Base-by-base conservation (phyloP, 805 yeast genomes). In the Monosporozyma unispora region DNA sequence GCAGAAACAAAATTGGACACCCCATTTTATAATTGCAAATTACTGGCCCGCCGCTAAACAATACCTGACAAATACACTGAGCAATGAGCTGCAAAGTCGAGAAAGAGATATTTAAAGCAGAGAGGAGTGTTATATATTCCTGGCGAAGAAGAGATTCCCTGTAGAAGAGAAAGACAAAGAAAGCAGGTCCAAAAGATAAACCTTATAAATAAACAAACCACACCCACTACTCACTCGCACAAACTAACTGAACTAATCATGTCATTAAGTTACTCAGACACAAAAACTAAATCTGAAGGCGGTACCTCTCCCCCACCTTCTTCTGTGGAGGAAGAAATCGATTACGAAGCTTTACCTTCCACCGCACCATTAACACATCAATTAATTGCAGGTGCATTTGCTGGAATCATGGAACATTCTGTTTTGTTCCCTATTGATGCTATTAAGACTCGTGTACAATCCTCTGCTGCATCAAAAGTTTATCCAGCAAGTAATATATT, bases 391-490 rank as follows among this genome's bases (percentile, higher is more conserved):
- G 99, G 99, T 10, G 98, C 97, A 0, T 87, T 89, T 70, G 98
- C 99, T n/a, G 99, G 99, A 25, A 87, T 93, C 50, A 87, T 91
- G 97, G 99, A 91, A 66, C 99, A 91, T 68, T 82, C 96, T 1
- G 88, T 91, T 43, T 88, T 91, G 96, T 91, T 82, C 64, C 99
- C 99, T 1, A 81, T 91, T 39, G 99, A 91, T 66, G 91, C 95
- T n/a, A 78, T 91, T 57, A 91, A 91, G 72, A 93, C 98, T 5
- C 75, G 99, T 62, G 87, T 91, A 91, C 99, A 91, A 66, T 58
- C 63, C 1, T 50, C 60, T 1, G 58, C 54, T 4, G 47, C 53
- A 2, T 54, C 61, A 3, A 25, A 41, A 12, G 27, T 38, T n/a
- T 27, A 22, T 19, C 38, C 28, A 19, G 16, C 22, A 11, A 40